These are phyloP conservation scores for Curvularia sp. DNA, from an alignment of 2,329 filamentous ascomycete genomes.

Conservation along the genomic window DNA sequence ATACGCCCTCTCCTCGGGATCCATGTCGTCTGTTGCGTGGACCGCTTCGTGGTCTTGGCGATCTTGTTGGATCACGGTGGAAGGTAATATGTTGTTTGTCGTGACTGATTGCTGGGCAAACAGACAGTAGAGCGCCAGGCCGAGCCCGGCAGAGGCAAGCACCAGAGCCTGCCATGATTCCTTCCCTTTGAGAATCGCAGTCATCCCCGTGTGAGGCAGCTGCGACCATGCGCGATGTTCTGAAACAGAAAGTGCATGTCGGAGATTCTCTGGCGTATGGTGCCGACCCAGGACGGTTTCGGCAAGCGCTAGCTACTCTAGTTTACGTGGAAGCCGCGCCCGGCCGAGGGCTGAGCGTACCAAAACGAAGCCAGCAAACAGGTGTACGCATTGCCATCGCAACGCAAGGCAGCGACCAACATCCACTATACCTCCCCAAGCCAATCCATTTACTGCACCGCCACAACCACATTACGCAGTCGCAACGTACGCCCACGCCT, in stretches of 20 bases:
- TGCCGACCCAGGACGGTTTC: conserved; percentile 34
- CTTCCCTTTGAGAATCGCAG: conserved; percentile 18
- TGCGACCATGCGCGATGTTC: conserved; percentile 25
- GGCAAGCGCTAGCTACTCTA: conserved; percentile 32
- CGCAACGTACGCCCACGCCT: conserved; percentile 33
- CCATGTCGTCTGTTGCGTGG: conserved; percentile 40
- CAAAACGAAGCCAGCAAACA: conserved; percentile 18
- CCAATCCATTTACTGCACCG: conserved; percentile 33
- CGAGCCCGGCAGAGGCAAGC: conserved; percentile 31
- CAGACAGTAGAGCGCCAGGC: conserved; percentile 30
- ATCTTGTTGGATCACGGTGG: conserved; percentile 24
- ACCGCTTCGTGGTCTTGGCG: conserved; percentile 40
- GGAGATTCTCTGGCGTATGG: conserved; percentile 25
- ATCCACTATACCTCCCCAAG: conserved; percentile 6
- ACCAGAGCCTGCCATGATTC: conserved; percentile 32
- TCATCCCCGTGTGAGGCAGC: conserved; percentile 28
- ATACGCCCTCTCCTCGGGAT: conserved; percentile 52
- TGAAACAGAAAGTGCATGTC: conserved; percentile 32
- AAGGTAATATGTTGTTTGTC: conserved; percentile 15
- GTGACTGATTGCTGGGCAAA: conserved; percentile 21
- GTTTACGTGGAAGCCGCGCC: conserved; percentile 45
- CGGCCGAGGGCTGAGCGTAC: conserved; percentile 30
- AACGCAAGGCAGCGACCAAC: conserved; percentile 35
- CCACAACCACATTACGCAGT: conserved; percentile 42
- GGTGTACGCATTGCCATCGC: conserved; percentile 18